Percentiles rank a stretch among this genome's conserved stretches.
Evolutionary conservation across 257 asterid genomes (phyloP).

Genomic region (Jaltomata sinuosa): DNA sequence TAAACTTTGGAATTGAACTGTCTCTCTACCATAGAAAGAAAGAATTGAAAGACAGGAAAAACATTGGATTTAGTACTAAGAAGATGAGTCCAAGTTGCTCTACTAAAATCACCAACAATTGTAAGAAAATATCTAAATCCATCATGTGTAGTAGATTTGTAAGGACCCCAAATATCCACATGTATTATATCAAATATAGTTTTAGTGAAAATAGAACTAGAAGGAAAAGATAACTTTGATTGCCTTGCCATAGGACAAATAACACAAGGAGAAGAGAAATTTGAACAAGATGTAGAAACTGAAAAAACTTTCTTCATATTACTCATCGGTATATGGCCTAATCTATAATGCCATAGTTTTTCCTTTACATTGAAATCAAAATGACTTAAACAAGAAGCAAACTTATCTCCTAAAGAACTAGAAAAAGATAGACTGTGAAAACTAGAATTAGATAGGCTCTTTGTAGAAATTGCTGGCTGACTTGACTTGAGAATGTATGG

Average conservation of each 20-base stretch:
- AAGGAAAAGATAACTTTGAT: neutral
- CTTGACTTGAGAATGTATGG: neutral
- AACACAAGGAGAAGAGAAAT: neutral
- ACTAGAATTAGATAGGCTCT: neutral
- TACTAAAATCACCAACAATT: neutral
- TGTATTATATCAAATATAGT: neutral
- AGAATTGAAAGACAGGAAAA: fast-evolving
- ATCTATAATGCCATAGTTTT: neutral
- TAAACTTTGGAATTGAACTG: neutral
- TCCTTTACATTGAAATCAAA: neutral
- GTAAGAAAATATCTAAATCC: no score
- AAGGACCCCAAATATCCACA: neutral
- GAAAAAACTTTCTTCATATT: neutral
- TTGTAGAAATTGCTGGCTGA: no score
- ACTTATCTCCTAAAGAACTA: neutral
- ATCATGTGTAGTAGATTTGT: neutral
- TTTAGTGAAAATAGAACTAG: neutral
- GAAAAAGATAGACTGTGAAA: neutral
- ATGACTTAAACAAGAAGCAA: neutral
- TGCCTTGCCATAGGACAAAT: neutral
- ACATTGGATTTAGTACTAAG: neutral
- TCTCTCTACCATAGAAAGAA: neutral
- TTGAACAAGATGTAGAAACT: neutral
- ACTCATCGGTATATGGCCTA: neutral
- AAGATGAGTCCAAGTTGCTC: neutral